Percentiles rank a stretch among this genome's conserved stretches.
These are phyloP conservation scores for Penicillium waksmanii DNA, from an alignment of 495 filamentous ascomycete species.

Conservation along the genomic window DNA sequence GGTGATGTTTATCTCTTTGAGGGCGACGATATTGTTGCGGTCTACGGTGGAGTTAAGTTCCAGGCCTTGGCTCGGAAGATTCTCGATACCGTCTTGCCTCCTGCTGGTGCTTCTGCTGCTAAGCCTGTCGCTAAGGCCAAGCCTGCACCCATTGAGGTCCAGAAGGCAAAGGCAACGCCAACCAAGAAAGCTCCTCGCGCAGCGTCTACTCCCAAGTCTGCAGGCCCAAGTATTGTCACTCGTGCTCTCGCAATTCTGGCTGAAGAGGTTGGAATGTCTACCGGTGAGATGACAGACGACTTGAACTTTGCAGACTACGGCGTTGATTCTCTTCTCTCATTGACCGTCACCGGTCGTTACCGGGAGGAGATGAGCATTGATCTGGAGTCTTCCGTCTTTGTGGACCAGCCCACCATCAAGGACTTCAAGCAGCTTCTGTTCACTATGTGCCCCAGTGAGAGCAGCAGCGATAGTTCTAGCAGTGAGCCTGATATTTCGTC, in stretches of 20 bases:
- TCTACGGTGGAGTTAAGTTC: constrained; percentile 70
- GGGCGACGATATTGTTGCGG: constrained; percentile 62
- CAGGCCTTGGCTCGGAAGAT: constrained; percentile 67
- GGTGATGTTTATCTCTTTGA: constrained; percentile 60
- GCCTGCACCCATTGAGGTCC: constrained; percentile 35
- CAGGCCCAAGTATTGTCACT: constrained; percentile 32
- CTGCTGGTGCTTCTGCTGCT: constrained; percentile 57
- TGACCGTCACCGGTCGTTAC: constrained; percentile 52
- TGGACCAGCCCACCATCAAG: constrained; percentile 61
- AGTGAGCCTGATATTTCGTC: constrained; percentile 42
- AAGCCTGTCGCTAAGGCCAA: constrained; percentile 33
- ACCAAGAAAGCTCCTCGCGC: constrained; percentile 27
- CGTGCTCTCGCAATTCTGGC: constrained; percentile 65
- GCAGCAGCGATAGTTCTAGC: constrained; percentile 36
- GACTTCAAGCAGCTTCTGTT: constrained; percentile 62
- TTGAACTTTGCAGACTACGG: constrained; percentile 55
- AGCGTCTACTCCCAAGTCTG: constrained; percentile 30
- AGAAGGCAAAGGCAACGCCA: constrained; percentile 46
- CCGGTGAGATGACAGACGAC: constrained; percentile 61
- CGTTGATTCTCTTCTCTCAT: constrained; percentile 56
- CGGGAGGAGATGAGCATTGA: constrained; percentile 56
- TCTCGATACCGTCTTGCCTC: constrained; percentile 67
- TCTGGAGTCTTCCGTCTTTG: constrained; percentile 57
- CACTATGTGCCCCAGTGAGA: constrained; percentile 42
- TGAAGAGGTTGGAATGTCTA: constrained; percentile 65